Percentiles rank a stretch among this genome's conserved stretches.
Conservation (phyloP, 306 rosid genomes). For the Sophora flavescens region DNA sequence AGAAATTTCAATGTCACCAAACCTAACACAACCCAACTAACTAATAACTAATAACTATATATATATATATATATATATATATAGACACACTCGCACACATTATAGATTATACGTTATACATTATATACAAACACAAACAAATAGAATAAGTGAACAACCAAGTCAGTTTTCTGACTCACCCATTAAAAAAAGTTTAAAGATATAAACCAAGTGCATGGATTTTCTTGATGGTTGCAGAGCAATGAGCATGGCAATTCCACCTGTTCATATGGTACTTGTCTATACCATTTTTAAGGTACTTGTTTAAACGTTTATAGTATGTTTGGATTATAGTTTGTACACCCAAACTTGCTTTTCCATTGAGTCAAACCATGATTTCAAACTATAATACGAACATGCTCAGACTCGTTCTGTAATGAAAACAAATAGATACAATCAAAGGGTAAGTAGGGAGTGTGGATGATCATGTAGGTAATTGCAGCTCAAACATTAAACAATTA, state of each 20-base stretch:
- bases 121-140: background rate
- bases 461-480: background rate
- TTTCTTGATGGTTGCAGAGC: background rate
- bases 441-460: background rate
- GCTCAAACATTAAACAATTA: constrained; percentile 3
- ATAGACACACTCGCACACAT: too few species aligned
- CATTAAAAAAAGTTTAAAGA: too few species aligned
- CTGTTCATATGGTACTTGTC: background rate
- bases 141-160: background rate
- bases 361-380: background rate
- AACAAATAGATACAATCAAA: background rate
- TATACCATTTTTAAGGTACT: background rate
- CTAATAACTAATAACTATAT: background rate
- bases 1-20: background rate
- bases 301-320: background rate
- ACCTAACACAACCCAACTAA: background rate
- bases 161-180: too few species aligned
- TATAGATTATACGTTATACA: too few species aligned
- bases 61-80: background rate
- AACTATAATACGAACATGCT: background rate
- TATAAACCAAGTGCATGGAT: background rate
- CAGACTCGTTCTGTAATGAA: background rate
- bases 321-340: background rate
- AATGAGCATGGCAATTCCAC: background rate
- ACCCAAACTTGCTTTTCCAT: background rate